Percentiles rank a stretch among this genome's conserved stretches.
Evolutionary conservation across 225 moss, liverwort and hornwort species (phyloP).

Genomic region (Anthoceros angustus): DNA sequence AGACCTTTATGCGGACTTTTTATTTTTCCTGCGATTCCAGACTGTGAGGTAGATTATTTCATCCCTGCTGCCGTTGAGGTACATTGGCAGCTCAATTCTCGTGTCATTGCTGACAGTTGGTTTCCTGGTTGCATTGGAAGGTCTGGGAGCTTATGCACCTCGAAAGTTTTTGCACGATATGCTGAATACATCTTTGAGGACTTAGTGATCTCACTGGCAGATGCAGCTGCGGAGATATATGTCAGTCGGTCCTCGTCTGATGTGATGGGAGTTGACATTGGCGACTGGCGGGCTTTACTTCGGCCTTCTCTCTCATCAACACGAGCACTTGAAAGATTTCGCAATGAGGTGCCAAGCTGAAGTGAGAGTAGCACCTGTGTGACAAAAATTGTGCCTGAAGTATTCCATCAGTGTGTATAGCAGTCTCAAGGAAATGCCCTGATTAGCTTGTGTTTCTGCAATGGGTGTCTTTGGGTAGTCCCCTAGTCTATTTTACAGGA

Average conservation of each 20-base stretch:
- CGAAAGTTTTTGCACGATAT: slow-evolving; percentile 40
- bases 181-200: slow-evolving; percentile 55
- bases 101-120: background rate
- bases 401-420: too few species aligned
- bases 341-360: slow-evolving; percentile 53
- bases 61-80: background rate
- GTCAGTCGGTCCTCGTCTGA: slow-evolving; percentile 51
- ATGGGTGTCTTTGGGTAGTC: too few species aligned
- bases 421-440: too few species aligned
- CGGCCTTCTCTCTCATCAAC: slow-evolving; percentile 71
- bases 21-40: slow-evolving; percentile 77
- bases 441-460: background rate
- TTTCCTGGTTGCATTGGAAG: slow-evolving; percentile 26
- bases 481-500: too few species aligned
- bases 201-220: slow-evolving; percentile 67
- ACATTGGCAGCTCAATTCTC: background rate
- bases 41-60: slow-evolving; percentile 38
- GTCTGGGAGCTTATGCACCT: slow-evolving; percentile 52
- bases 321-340: slow-evolving; percentile 80
- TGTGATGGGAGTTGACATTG: slow-evolving; percentile 28
- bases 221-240: slow-evolving; percentile 66
- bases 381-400: background rate
- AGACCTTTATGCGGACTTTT: slow-evolving; percentile 61
- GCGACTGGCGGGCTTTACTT: slow-evolving; percentile 66
- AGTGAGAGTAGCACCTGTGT: background rate